Evolutionary conservation across 2,329 filamentous ascomycete genomes (phyloP).

Genomic region (Herpotrichia juniperi): DNA sequence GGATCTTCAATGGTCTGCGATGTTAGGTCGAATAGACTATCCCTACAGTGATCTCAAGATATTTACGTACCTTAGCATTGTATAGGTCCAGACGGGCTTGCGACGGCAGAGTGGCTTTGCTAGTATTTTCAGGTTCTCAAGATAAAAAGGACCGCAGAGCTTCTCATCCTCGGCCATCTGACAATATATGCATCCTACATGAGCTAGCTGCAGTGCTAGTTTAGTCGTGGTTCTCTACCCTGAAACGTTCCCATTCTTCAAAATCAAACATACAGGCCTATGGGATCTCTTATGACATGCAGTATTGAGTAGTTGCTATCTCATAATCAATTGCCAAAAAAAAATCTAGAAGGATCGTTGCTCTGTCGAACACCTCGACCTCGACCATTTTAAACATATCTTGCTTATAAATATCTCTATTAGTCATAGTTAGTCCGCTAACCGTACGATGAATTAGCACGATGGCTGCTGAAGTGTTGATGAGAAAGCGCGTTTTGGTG

Average conservation of each 20-base stretch:
- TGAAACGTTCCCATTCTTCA: constrained; percentile 6
- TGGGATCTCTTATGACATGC: not conserved
- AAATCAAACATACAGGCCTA: constrained; percentile 10
- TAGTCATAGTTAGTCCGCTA: not conserved
- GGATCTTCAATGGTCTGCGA: constrained; percentile 58
- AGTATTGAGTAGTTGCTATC: constrained; percentile 7
- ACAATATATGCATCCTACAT: constrained; percentile 3
- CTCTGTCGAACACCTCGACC: constrained; percentile 1
- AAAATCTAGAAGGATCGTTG: constrained; percentile 7
- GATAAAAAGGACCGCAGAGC: not conserved
- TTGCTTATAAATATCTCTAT: not conserved
- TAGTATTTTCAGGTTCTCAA: not conserved
- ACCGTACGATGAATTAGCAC: constrained; percentile 5
- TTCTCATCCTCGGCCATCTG: constrained; percentile 5
- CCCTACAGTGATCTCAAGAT: not conserved
- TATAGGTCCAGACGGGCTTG: constrained; percentile 66
- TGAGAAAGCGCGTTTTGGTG: constrained; percentile 7
- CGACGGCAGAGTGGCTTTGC: constrained; percentile 53
- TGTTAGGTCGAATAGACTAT: not conserved
- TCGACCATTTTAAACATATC: constrained; percentile 6
- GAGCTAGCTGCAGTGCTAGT: constrained; percentile 1
- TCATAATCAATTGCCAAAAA: constrained; percentile 8
- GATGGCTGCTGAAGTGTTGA: constrained; percentile 12
- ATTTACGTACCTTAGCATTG: constrained; percentile 40
- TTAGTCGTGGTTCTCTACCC: not conserved